These are phyloP conservation scores for Arthrobotrys musiformis DNA, from an alignment of 2,329 filamentous ascomycete genomes.

Conservation along the genomic window DNA sequence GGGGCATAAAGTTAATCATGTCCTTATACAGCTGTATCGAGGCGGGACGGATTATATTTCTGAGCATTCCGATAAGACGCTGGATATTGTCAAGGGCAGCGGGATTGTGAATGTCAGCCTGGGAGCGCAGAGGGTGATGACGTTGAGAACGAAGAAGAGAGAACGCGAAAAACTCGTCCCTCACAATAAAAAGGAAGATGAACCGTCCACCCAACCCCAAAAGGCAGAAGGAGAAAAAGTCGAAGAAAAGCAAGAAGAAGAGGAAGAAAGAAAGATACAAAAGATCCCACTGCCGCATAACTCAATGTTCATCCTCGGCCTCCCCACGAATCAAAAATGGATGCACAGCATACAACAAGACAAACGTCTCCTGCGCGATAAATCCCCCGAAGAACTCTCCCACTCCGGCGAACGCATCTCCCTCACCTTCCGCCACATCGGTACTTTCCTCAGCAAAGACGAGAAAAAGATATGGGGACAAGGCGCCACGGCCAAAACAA, in stretches of 20 bases:
- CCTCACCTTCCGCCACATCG: constrained; percentile 89
- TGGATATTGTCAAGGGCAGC: constrained; percentile 84
- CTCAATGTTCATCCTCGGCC: constrained; percentile 84
- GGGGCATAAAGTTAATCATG: constrained; percentile 87
- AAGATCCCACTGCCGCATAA: constrained; percentile 84
- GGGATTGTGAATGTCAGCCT: constrained; percentile 93
- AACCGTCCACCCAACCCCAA: no score
- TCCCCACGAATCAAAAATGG: constrained; percentile 84
- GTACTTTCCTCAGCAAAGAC: constrained; percentile 77
- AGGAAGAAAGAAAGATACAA: constrained; percentile 65
- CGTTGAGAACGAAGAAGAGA: constrained; percentile 81
- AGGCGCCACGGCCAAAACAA: constrained; percentile 78
- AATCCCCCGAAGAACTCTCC: constrained; percentile 75
- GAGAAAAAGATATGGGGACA: constrained; percentile 82
- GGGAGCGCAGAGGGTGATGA: constrained; percentile 91
- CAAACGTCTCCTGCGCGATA: constrained; percentile 76
- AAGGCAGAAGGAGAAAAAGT: no score
- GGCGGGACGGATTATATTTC: constrained; percentile 89
- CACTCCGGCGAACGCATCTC: constrained; percentile 83
- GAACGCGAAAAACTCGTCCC: constrained; percentile 62
- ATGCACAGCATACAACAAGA: constrained; percentile 92
- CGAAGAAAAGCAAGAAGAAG: constrained; percentile 35
- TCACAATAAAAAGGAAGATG: neutral
- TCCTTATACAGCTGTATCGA: constrained; percentile 92
- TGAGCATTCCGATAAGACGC: constrained; percentile 95